Percentiles rank a stretch among this genome's conserved stretches.
phyloP scores from a whole-genome alignment of 2,329 filamentous ascomycete genomes.

The Cercospora sp. region DNA sequence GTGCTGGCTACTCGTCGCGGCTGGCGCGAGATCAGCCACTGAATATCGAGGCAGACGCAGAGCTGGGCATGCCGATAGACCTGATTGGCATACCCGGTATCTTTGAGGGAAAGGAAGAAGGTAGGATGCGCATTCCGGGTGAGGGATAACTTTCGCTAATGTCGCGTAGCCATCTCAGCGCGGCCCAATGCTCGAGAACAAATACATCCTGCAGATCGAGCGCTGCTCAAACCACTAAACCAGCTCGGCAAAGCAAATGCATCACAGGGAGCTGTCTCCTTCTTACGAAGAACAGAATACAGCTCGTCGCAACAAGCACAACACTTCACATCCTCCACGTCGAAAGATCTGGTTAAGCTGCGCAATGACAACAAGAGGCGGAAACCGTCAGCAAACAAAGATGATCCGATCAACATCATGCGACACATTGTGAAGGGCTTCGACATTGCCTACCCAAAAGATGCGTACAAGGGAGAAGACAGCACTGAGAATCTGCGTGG shows the following conservation, averaged over 20 bases:
- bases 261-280: constrained; percentile 78
- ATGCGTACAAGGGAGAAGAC: constrained; percentile 70
- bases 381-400: constrained; percentile 46
- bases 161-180: constrained; percentile 55
- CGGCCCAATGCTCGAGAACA: constrained; percentile 64
- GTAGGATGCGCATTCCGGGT: constrained; percentile 53
- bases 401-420: constrained; percentile 63
- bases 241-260: constrained; percentile 81
- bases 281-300: constrained; percentile 94
- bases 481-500: constrained; percentile 55
- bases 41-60: constrained; percentile 96
- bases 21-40: constrained; percentile 87
- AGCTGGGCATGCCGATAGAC: constrained; percentile 96
- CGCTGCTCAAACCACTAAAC: constrained; percentile 78
- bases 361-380: constrained; percentile 45
- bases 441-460: constrained; percentile 63
- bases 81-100: constrained; percentile 91
- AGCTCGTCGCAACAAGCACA: constrained; percentile 62
- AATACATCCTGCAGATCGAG: constrained; percentile 79
- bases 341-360: constrained; percentile 52
- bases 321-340: constrained; percentile 55
- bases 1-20: constrained; percentile 83
- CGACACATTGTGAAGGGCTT: constrained; percentile 64
- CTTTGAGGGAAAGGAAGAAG: constrained; percentile 91
- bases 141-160: constrained; percentile 19